These are phyloP conservation scores for Aspergillus texensis DNA, from an alignment of 2,329 filamentous ascomycete species.

Conservation along the genomic window DNA sequence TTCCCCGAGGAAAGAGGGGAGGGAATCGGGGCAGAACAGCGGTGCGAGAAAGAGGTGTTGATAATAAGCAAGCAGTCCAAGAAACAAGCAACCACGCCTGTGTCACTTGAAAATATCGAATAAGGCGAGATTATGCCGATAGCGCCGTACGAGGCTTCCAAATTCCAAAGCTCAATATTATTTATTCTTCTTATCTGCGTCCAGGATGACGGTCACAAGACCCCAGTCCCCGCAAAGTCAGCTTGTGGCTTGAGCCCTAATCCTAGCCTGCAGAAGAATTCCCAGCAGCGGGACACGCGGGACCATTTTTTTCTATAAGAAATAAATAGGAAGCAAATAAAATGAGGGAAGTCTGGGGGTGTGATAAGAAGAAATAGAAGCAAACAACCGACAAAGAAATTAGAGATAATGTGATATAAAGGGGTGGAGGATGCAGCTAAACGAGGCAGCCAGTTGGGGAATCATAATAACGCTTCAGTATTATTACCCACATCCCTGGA, in stretches of 20 bases:
- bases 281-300: not conserved
- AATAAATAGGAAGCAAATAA: conserved; percentile 9
- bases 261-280: conserved; percentile 9
- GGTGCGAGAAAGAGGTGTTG: conserved; percentile 2
- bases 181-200: not conserved
- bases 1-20: not conserved
- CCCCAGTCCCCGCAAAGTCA: conserved; percentile 5
- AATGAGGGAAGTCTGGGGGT: not conserved
- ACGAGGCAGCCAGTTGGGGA: conserved; percentile 9
- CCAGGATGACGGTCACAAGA: conserved; percentile 6
- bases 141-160: not conserved
- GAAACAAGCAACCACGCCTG: not conserved
- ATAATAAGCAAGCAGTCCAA: conserved; percentile 4
- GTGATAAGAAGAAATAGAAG: conserved; percentile 10
- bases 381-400: conserved; percentile 6
- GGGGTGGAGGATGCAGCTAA: conserved; percentile 14
- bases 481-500: conserved; percentile 10
- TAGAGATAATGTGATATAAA: conserved; percentile 18
- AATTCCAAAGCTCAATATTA: not conserved
- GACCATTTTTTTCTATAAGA: conserved; percentile 6
- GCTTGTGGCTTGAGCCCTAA: conserved; percentile 16
- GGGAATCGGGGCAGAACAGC: not conserved
- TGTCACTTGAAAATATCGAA: not conserved
- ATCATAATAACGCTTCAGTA: not conserved
- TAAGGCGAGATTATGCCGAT: not conserved